Base-by-base conservation (phyloP, 2,329 filamentous ascomycete species). In the Periconia sp. region DNA sequence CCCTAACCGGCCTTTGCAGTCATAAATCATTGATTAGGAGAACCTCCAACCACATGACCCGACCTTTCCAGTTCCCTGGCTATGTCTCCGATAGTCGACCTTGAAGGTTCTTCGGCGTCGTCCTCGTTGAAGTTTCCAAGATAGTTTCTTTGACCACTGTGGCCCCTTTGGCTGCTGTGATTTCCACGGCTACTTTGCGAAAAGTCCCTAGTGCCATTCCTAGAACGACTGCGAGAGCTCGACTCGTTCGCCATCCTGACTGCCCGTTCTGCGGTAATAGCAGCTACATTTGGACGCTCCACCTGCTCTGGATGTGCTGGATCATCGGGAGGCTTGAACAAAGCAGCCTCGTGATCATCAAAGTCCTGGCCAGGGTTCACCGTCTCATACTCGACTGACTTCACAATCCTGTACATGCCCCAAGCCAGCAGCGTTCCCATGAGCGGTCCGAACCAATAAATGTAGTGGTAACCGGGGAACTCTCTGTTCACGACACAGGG, bases 381-480 rank as follows among this genome's bases (percentile, higher is more conserved):
- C n/a, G 72, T 75, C 60, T 76, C 63, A 46, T 76, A 77, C 49
- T 76, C 74, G 14, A 74, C 67, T 15, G 63, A 58, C 59, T 74
- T 76, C 52, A 76, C 71, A 37, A 77, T 70, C 43, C 62, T 68
- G 44, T 76, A 77, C 56, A 76, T 73, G 3, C 54, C 70, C 13
- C 63, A 72, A 1, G 75, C 74, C 17, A 76, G 58, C 15, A 74
- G 30, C 6, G 69, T 69, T 0, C 73, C 73, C 65, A 73, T 69
- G 1, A 68, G 31, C 6, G 71, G 71, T 1, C 71, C 71, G 45
- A 72, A 61, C 71, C 76, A 78, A 54, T 78, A 78, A 2, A 78
- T 73, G 59, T 75, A 78, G 57, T 77, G 76, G 47, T 77, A 74
- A 0, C 55, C 48, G 6, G 72, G 71, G 55, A 75, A 78, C 3